Percentiles rank a stretch among this genome's conserved stretches.
phyloP scores from a whole-genome alignment of 176 grass and related monocot species.

The Hordeum vulgare region DNA sequence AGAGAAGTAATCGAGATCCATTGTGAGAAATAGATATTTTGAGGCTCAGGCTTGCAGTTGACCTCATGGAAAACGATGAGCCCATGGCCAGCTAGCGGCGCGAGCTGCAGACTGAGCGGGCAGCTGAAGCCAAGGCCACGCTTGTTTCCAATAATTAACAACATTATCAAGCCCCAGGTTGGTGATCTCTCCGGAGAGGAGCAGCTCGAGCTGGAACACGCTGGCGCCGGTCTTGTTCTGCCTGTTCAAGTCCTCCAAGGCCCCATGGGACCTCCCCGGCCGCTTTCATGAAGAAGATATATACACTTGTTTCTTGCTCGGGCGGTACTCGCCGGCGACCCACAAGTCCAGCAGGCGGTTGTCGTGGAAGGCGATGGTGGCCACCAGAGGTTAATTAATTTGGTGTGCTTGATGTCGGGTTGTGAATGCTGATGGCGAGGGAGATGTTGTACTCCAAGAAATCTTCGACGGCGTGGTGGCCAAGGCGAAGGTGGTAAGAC shows the following conservation, averaged over 20 bases:
- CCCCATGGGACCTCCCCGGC: not conserved
- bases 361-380: not conserved
- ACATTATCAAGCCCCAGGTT: not conserved
- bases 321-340: not conserved
- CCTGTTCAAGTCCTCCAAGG: not conserved
- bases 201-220: not conserved
- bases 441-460: not conserved
- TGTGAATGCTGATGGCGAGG: not conserved
- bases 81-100: not conserved
- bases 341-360: not conserved
- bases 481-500: not conserved
- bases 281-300: not conserved
- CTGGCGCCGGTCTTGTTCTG: constrained; percentile 1
- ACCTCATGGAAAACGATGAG: not conserved
- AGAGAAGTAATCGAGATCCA: too few relatives aligned
- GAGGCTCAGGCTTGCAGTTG: not conserved
- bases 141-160: too few relatives aligned
- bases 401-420: not conserved
- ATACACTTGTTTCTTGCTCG: not conserved
- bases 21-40: not conserved
- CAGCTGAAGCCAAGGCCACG: not conserved
- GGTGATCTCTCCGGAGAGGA: not conserved
- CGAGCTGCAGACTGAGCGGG: not conserved
- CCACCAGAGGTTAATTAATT: not conserved
- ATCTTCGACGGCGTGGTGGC: not conserved